A percentile compares a stretch with the other conserved stretches of the same genome.
phyloP scores from a whole-genome alignment of 768 basidiomycete species.

The Auriscalpium orientale region DNA sequence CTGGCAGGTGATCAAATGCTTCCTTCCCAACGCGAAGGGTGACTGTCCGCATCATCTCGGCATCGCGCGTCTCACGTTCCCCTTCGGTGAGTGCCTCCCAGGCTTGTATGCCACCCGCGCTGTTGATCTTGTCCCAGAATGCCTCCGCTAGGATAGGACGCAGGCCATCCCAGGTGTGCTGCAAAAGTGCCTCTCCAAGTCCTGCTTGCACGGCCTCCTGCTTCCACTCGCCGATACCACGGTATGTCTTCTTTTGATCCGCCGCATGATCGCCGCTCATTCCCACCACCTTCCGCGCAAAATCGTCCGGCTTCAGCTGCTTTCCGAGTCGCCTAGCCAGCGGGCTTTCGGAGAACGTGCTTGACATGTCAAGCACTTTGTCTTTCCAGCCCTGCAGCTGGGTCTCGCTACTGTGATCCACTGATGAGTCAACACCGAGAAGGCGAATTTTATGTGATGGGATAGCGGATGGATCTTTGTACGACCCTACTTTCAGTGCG shows the following conservation, averaged over 20 bases:
- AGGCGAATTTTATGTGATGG: background rate
- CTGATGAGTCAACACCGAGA: background rate
- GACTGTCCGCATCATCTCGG: background rate
- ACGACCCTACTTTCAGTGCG: no score
- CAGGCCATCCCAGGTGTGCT: background rate
- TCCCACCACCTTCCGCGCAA: background rate
- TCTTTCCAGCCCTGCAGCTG: background rate
- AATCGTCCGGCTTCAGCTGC: background rate
- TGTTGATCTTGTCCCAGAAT: background rate
- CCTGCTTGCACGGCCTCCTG: background rate
- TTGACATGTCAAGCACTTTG: background rate
- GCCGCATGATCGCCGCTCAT: slow-evolving; percentile 4
- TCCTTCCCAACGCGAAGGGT: background rate
- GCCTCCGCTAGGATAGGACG: background rate
- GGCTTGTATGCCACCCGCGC: background rate
- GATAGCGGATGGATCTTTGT: no score
- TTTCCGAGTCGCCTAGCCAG: background rate
- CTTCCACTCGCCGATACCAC: background rate
- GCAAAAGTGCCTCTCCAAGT: background rate
- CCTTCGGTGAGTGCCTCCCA: background rate
- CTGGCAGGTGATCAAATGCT: background rate
- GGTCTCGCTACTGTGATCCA: background rate
- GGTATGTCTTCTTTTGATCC: slow-evolving; percentile 5
- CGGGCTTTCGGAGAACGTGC: background rate
- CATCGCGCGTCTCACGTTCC: no score